Percentiles rank a stretch among this genome's conserved stretches.
phyloP scores from a whole-genome alignment of 768 basidiomycete species.

The Daedaleopsis sinensis region DNA sequence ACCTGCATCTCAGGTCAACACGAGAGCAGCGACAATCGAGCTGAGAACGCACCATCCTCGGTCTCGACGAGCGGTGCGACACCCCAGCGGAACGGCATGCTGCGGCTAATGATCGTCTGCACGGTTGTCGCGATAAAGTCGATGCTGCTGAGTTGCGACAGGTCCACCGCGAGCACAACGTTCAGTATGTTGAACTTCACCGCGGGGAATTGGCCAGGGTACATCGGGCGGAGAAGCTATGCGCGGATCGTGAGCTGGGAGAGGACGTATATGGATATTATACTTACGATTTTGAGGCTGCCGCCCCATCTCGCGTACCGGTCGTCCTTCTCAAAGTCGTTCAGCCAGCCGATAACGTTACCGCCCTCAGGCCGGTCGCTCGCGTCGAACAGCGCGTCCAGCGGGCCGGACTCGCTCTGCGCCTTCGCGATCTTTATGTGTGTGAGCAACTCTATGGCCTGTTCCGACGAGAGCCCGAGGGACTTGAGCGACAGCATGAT shows the following conservation, averaged over 20 bases:
- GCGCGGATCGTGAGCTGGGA: not conserved
- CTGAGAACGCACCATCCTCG: conserved; percentile 39
- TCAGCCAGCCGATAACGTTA: conserved; percentile 80
- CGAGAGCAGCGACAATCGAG: not conserved
- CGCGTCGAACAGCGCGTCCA: conserved; percentile 87
- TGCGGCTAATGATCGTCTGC: conserved; percentile 68
- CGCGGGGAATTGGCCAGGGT: conserved; percentile 78
- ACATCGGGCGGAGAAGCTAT: conserved; percentile 76
- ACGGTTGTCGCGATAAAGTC: conserved; percentile 68
- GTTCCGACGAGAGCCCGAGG: conserved; percentile 60
- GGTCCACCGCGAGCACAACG: conserved; percentile 77
- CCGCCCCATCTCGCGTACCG: conserved; percentile 44
- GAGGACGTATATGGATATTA: not conserved
- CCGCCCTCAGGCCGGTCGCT: conserved; percentile 86
- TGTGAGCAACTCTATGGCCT: conserved; percentile 76
- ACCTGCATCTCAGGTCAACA: conserved; percentile 38
- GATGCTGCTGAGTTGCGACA: conserved; percentile 63
- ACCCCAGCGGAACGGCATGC: conserved; percentile 83
- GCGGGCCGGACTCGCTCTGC: conserved; percentile 49
- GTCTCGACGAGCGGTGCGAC: conserved; percentile 73
- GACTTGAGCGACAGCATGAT: conserved; percentile 60
- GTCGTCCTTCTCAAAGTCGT: conserved; percentile 85
- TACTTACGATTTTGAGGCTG: conserved; percentile 19
- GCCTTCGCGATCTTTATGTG: conserved; percentile 58
- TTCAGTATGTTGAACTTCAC: conserved; percentile 84